phyloP scores from a whole-genome alignment of 2,329 filamentous ascomycete species.

The Scedosporium dehoogii region DNA sequence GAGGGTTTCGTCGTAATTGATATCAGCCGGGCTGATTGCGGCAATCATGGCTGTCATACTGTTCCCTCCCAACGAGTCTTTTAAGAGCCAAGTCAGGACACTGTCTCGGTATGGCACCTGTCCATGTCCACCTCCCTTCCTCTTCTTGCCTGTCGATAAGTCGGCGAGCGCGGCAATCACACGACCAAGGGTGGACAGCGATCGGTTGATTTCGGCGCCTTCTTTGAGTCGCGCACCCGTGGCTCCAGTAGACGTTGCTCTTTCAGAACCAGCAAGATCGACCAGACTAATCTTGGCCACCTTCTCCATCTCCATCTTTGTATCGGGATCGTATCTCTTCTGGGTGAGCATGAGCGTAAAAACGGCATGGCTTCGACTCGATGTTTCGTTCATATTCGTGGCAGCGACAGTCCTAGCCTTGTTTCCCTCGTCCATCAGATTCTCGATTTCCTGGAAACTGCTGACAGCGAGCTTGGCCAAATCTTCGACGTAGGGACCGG shows the following conservation, averaged over 20 bases:
- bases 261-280: slow-evolving; percentile 92
- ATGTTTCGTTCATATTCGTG: slow-evolving; percentile 99
- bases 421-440: slow-evolving; percentile 98
- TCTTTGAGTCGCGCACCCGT: slow-evolving; percentile 93
- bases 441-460: slow-evolving; percentile 90
- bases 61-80: slow-evolving; percentile 94
- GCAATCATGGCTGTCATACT: slow-evolving; percentile 99
- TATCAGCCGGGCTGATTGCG: slow-evolving; percentile 93
- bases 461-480: slow-evolving; percentile 89
- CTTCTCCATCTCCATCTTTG: slow-evolving; percentile 95
- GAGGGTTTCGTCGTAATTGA: slow-evolving; percentile 97
- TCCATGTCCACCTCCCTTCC: slow-evolving; percentile 57
- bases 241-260: slow-evolving; percentile 93
- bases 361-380: slow-evolving; percentile 93
- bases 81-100: slow-evolving; percentile 89
- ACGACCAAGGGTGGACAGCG: slow-evolving; percentile 88
- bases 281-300: slow-evolving; percentile 97
- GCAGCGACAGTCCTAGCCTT: slow-evolving; percentile 96
- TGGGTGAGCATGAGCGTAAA: slow-evolving; percentile 95
- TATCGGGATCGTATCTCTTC: slow-evolving; percentile 82
- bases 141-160: slow-evolving; percentile 74
- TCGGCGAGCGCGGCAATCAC: slow-evolving; percentile 95
- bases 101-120: slow-evolving; percentile 96
- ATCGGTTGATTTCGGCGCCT: slow-evolving; percentile 96
- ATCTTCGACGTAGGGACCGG: slow-evolving; percentile 96